Percentiles rank a stretch among this genome's conserved stretches.
Conservation (phyloP, 2,329 filamentous ascomycete species). For the Exophiala aquamarina region DNA sequence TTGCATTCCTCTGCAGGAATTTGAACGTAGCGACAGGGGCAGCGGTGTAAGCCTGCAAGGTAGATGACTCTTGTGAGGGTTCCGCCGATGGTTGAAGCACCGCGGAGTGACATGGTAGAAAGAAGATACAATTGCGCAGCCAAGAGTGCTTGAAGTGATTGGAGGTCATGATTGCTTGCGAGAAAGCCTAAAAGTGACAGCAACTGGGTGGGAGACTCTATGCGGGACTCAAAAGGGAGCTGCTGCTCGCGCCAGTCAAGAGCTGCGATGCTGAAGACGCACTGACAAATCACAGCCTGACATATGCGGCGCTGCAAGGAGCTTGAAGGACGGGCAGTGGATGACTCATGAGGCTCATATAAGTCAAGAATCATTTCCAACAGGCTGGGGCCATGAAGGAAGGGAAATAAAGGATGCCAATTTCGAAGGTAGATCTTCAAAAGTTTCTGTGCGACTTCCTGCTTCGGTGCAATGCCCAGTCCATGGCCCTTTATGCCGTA, state of each 20-base stretch:
- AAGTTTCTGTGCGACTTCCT: constrained; percentile 38
- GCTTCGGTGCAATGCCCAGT: constrained; percentile 32
- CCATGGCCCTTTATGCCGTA: constrained; percentile 13
- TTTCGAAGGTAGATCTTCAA: constrained; percentile 36
- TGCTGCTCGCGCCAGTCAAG: constrained; percentile 36
- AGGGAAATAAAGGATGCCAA: constrained; percentile 60
- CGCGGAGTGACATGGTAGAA: constrained; percentile 57
- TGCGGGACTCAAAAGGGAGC: constrained; percentile 49
- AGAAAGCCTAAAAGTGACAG: constrained; percentile 50
- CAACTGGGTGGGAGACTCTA: constrained; percentile 45
- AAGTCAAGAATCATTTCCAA: constrained; percentile 47
- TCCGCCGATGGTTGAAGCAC: constrained; percentile 57
- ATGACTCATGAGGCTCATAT: constrained; percentile 27
- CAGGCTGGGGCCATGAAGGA: constrained; percentile 55
- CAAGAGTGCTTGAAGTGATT: constrained; percentile 50
- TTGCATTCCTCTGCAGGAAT: constrained; percentile 49
- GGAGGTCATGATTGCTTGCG: constrained; percentile 48
- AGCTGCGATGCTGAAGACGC: constrained; percentile 54
- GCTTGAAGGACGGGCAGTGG: constrained; percentile 31
- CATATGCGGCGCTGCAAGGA: constrained; percentile 42
- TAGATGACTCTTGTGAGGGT: constrained; percentile 57
- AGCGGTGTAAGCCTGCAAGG: constrained; percentile 60
- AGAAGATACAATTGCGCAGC: constrained; percentile 56
- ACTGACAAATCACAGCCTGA: constrained; percentile 55
- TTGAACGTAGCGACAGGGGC: constrained; percentile 53